Evolutionary conservation across 2,329 filamentous ascomycete species (phyloP).

Genomic region (Lasiodiplodia gonubiensis): DNA sequence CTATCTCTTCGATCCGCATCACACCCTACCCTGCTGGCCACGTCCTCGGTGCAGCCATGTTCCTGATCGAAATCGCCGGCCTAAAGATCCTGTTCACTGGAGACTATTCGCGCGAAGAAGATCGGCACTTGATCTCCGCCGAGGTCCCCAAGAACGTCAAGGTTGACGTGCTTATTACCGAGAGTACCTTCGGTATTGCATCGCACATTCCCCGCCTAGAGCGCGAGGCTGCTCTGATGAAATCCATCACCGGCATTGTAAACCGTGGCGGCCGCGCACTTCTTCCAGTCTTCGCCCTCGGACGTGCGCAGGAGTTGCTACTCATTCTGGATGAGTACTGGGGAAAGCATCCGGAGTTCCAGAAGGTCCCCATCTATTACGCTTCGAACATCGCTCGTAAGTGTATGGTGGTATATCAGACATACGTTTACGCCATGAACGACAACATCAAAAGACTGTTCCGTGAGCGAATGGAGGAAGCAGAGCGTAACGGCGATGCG

Average conservation of each 20-base stretch:
- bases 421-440: constrained; percentile 98
- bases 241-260: constrained; percentile 87
- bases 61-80: constrained; percentile 93
- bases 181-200: constrained; percentile 95
- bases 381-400: constrained; percentile 92
- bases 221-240: constrained; percentile 92
- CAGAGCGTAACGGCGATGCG: constrained; percentile 77
- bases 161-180: constrained; percentile 95
- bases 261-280: constrained; percentile 91
- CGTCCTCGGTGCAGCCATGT: constrained; percentile 98
- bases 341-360: constrained; percentile 84
- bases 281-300: constrained; percentile 94
- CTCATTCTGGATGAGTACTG: constrained; percentile 97
- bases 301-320: constrained; percentile 89
- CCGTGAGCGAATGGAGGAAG: constrained; percentile 87
- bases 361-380: constrained; percentile 95
- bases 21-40: constrained; percentile 97
- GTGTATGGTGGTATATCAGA: constrained; percentile 99
- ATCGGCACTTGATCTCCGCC: constrained; percentile 92
- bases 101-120: constrained; percentile 94
- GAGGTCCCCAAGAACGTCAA: constrained; percentile 87
- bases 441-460: constrained; percentile 98
- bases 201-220: constrained; percentile 90
- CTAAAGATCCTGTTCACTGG: constrained; percentile 97
- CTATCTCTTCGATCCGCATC: constrained; percentile 93